phyloP scores from a whole-genome alignment of 352 stramenopile genomes.

The Pythium phragmiticola region DNA sequence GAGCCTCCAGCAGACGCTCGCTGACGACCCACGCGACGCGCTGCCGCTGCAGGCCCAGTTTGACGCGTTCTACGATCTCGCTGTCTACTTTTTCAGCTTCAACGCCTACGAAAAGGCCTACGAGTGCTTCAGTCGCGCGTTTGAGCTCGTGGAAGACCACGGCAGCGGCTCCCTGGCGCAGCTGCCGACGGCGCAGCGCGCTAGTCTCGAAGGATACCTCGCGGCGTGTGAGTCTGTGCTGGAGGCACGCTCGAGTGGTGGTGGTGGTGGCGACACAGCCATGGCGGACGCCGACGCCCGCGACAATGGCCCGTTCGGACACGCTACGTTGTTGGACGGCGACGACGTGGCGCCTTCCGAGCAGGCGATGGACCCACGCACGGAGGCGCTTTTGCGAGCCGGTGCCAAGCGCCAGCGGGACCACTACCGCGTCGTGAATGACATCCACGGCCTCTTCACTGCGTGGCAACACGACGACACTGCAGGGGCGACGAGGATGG shows the following conservation, averaged over 20 bases:
- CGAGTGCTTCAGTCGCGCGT: slow-evolving; percentile 65
- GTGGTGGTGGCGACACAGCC: slow-evolving; percentile 2
- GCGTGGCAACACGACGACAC: slow-evolving; percentile 37
- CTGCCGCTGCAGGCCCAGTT: slow-evolving; percentile 46
- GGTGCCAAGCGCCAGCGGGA: slow-evolving; percentile 36
- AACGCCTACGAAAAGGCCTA: slow-evolving; percentile 73
- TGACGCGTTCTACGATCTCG: slow-evolving; percentile 67
- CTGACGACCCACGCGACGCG: slow-evolving; percentile 38
- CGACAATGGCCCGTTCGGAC: not conserved
- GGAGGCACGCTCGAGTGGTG: slow-evolving; percentile 33
- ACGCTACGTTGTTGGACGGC: not conserved
- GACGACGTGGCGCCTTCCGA: not conserved
- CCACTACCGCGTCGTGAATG: slow-evolving; percentile 46
- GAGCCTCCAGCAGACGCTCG: slow-evolving; percentile 49
- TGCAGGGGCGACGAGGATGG: slow-evolving; percentile 25
- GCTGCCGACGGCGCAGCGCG: slow-evolving; percentile 12
- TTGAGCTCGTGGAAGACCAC: slow-evolving; percentile 44
- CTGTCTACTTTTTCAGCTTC: slow-evolving; percentile 78
- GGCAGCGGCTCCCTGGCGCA: slow-evolving; percentile 2
- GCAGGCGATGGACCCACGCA: not conserved
- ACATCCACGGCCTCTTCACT: slow-evolving; percentile 49
- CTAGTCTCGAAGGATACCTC: slow-evolving; percentile 65
- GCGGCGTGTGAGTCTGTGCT: slow-evolving; percentile 68
- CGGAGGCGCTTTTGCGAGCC: slow-evolving; percentile 11
- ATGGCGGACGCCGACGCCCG: slow-evolving; percentile 9